These are phyloP conservation scores for Colletotrichum sidae DNA, from an alignment of 2,329 filamentous ascomycete genomes.

Conservation along the genomic window DNA sequence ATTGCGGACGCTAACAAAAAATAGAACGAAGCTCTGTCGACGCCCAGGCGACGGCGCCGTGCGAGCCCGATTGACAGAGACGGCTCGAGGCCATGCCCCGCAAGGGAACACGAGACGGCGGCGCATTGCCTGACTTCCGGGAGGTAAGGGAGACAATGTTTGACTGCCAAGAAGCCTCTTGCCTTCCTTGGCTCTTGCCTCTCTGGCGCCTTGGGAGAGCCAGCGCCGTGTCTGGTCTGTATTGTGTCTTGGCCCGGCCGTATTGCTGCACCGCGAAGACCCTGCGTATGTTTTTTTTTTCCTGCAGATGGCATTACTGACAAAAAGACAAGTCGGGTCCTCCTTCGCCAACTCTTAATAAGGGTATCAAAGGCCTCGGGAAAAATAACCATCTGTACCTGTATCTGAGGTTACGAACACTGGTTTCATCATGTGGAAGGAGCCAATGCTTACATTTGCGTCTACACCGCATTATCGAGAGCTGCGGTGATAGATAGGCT, in stretches of 20 bases:
- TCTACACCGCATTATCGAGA: too few relatives aligned
- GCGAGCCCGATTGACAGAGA: slow-evolving; percentile 24
- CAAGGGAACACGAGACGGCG: slow-evolving; percentile 32
- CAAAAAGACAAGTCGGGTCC: too few relatives aligned
- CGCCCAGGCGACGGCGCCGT: slow-evolving; percentile 2
- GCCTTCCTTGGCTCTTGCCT: slow-evolving; percentile 14
- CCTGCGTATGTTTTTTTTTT: too few relatives aligned
- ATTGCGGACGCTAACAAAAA: slow-evolving; percentile 12
- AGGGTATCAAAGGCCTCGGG: too few relatives aligned
- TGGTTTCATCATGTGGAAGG: too few relatives aligned
- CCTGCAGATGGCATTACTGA: too few relatives aligned
- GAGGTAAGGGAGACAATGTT: slow-evolving; percentile 4
- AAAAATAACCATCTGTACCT: too few relatives aligned
- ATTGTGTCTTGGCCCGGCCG: slow-evolving; percentile 7
- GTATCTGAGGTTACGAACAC: too few relatives aligned
- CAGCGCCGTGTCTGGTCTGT: slow-evolving; percentile 1
- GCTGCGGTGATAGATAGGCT: too few relatives aligned
- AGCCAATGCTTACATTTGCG: too few relatives aligned
- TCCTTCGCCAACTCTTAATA: too few relatives aligned
- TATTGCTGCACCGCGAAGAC: background rate
- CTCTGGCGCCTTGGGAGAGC: background rate
- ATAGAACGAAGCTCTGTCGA: slow-evolving; percentile 15
- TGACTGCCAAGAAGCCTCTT: background rate
- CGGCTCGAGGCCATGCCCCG: slow-evolving; percentile 11
- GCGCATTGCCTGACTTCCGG: slow-evolving; percentile 15